A percentile compares a stretch with the other conserved stretches of the same genome.
phyloP scores from a whole-genome alignment of 2,329 filamentous ascomycete genomes.

The Talaromyces sp. region DNA sequence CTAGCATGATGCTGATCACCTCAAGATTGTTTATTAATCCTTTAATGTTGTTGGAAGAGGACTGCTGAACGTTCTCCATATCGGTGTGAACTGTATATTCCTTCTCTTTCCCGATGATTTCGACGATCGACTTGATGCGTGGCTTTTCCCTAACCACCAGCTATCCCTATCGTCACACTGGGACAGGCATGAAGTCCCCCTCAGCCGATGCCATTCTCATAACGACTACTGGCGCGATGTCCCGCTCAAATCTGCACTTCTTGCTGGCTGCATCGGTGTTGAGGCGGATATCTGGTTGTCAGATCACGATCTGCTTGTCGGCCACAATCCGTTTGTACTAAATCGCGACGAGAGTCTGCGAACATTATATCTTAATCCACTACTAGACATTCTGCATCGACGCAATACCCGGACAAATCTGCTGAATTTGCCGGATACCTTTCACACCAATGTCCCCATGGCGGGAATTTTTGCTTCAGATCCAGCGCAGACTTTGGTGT shows the following conservation, averaged over 20 bases:
- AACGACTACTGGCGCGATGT: constrained; percentile 59
- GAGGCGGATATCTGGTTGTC: constrained; percentile 59
- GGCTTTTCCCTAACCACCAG: constrained; percentile 12
- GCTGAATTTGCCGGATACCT: constrained; percentile 25
- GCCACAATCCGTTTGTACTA: constrained; percentile 50
- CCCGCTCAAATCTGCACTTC: constrained; percentile 55
- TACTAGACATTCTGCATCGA: constrained; percentile 48
- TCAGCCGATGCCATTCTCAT: constrained; percentile 55
- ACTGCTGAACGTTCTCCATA: constrained; percentile 12
- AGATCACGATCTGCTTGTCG: constrained; percentile 53
- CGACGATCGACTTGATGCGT: constrained; percentile 16
- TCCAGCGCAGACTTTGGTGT: constrained; percentile 48
- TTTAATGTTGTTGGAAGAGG: constrained; percentile 1
- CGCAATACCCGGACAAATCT: constrained; percentile 48
- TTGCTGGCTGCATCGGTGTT: constrained; percentile 54
- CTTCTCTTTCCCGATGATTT: constrained; percentile 18
- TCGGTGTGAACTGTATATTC: constrained; percentile 6
- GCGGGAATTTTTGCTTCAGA: constrained; percentile 53
- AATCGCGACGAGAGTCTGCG: constrained; percentile 48
- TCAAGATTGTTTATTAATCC: background rate
- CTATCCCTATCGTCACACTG: constrained; percentile 5
- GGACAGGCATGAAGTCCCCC: constrained; percentile 26
- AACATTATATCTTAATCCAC: constrained; percentile 53
- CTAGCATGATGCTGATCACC: background rate
- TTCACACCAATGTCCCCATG: constrained; percentile 18